Evolutionary conservation across 1,139 yeast species (phyloP).

Genomic region (Groenewaldozyma sp.): DNA sequence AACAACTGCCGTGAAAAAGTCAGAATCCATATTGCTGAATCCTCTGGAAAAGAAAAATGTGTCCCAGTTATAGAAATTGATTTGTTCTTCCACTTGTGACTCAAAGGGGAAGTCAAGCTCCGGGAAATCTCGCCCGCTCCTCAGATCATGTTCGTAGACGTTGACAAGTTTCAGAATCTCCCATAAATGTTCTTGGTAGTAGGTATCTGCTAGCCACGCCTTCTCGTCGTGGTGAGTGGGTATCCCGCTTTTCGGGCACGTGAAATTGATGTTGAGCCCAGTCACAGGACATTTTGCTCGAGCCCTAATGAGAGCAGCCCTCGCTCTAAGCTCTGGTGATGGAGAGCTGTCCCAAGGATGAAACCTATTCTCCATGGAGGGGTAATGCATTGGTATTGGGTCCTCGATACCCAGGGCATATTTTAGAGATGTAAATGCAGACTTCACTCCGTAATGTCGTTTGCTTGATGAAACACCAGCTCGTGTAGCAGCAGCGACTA

Average conservation of each 20-base stretch:
- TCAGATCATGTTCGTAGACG: constrained; percentile 85
- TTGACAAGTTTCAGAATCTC: constrained; percentile 78
- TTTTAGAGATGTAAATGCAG: constrained; percentile 2
- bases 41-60: constrained; percentile 86
- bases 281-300: constrained; percentile 91
- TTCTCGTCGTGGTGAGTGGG: constrained; percentile 90
- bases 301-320: constrained; percentile 86
- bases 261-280: constrained; percentile 63
- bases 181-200: constrained; percentile 62
- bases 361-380: constrained; percentile 58
- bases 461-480: too few species aligned
- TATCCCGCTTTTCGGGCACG: constrained; percentile 90
- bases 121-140: constrained; percentile 89
- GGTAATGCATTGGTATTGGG: constrained; percentile 52
- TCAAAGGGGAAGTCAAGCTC: constrained; percentile 87
- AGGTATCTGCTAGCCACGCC: constrained; percentile 77
- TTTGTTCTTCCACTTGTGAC: constrained; percentile 67
- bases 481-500: too few species aligned
- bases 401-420: constrained; percentile 42
- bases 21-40: constrained; percentile 93
- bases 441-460: background rate
- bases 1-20: constrained; percentile 89
- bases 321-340: constrained; percentile 71
- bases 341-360: constrained; percentile 92
- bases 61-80: constrained; percentile 86